Evolutionary conservation across 1,139 yeast species (phyloP), one percentile per base, ranked within the genome.

Genomic region (Wickerhamomyces sp.): DNA sequence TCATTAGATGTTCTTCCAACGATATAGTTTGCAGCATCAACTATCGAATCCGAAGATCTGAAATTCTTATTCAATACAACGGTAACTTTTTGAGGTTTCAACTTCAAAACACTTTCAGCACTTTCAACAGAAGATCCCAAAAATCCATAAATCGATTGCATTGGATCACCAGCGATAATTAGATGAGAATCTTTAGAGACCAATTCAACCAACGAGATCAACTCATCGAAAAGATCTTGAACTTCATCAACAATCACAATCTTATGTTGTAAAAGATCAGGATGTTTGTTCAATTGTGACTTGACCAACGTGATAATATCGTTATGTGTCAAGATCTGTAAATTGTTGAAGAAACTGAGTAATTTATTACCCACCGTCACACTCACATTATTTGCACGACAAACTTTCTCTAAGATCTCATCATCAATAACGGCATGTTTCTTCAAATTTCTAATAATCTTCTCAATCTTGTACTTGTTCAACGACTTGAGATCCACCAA

Each of bases 121-220:
- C 57, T 58, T 5, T 36, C 19, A 9, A 45, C 48, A 29, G 65
- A 62, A 1, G 78, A 66, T 0, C 87, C 86, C 25, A 79, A 51
- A 52, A 82, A 83, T 20, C 68, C 76, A 52, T 79, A 84, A 16
- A 84, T 78, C 35, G 83, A 72, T 54, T 84, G 94, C 51, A 78
- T 68, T 2, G 78, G 75, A 54, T 84, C 94, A 2, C 93, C 93
- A 3, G 87, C 83, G 16, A 82, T 59, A 1, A 82, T 71, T 13
- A 84, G 48, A 51, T 79, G 87, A 35, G 71, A 68, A 1, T 49
- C 45, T 6, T 41, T 41, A 0, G 64, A 42, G 1, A 80, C 53
- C 2, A 55, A 49, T 30, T 59, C 52, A 4, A 81, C 55, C 6
- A 83, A 54, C 11, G 64, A 61, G 30, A 73, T 52, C 18, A 81